phyloP scores from a whole-genome alignment of 2,329 filamentous ascomycete species.

The Fusarium hostae region DNA sequence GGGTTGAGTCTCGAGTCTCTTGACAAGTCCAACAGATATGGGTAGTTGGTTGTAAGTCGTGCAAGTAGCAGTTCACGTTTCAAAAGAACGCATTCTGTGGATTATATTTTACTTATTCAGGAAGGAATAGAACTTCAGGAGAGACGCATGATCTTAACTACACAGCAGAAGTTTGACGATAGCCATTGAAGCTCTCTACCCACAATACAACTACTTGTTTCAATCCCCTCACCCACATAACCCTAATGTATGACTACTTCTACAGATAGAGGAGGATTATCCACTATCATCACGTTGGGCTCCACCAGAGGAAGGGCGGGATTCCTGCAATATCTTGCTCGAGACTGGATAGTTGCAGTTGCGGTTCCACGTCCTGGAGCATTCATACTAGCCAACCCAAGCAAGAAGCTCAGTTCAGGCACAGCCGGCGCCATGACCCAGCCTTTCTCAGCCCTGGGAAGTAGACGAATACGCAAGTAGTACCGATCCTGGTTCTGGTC shows the following conservation, averaged over 20 bases:
- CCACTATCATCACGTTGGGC: background rate
- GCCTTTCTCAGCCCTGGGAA: background rate
- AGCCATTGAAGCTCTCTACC: background rate
- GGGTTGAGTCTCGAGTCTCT: accelerated
- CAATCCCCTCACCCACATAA: background rate
- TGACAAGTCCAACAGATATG: background rate
- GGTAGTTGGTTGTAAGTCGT: background rate
- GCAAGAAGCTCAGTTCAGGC: background rate
- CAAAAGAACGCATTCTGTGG: background rate
- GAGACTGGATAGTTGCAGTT: background rate
- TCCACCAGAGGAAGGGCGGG: background rate
- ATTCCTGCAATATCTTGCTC: background rate
- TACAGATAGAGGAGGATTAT: background rate
- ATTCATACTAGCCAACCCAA: background rate
- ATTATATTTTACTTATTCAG: background rate
- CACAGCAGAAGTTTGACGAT: background rate
- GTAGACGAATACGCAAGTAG: background rate
- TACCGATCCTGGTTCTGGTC: background rate
- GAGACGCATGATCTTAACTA: background rate
- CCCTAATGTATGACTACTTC: background rate
- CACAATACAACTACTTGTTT: background rate
- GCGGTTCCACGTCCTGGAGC: background rate
- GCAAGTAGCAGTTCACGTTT: background rate
- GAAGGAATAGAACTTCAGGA: background rate
- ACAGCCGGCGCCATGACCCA: conserved; percentile 1